phyloP scores from a whole-genome alignment of 2,329 filamentous ascomycete genomes.

The Colletotrichum salicis region DNA sequence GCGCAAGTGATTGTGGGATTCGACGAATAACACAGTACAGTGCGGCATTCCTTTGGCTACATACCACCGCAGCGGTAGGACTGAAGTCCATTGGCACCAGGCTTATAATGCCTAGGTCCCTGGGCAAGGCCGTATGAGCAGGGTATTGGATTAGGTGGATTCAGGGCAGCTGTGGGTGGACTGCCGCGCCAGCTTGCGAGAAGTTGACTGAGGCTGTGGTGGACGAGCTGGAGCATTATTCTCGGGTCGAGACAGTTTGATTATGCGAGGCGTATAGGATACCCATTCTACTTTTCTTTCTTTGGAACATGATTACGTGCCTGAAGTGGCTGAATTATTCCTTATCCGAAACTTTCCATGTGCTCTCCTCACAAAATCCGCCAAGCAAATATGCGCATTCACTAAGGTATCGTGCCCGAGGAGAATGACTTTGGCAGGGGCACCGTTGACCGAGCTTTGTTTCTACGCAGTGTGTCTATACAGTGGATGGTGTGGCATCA shows the following conservation, averaged over 20 bases:
- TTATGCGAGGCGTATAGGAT: slow-evolving; percentile 13
- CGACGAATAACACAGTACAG: slow-evolving; percentile 28
- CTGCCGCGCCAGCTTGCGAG: too few relatives aligned
- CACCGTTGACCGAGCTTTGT: too few relatives aligned
- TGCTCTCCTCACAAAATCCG: not conserved
- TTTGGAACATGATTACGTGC: too few relatives aligned
- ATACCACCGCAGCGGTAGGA: slow-evolving; percentile 41
- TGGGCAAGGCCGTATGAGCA: too few relatives aligned
- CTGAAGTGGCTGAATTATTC: not conserved
- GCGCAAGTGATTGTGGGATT: not conserved
- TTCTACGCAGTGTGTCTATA: not conserved
- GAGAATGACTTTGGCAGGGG: too few relatives aligned
- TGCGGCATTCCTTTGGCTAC: slow-evolving; percentile 39
- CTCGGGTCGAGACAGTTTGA: not conserved
- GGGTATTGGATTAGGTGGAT: not conserved
- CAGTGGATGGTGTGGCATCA: not conserved
- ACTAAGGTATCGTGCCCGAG: too few relatives aligned
- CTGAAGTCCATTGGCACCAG: slow-evolving; percentile 38
- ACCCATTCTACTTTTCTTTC: slow-evolving; percentile 9
- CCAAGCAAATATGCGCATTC: too few relatives aligned
- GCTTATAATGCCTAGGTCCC: not conserved
- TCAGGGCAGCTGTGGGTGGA: not conserved
- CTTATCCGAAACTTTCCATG: not conserved
- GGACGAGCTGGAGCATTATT: not conserved
- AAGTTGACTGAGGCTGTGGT: not conserved